A percentile compares a stretch with the other conserved stretches of the same genome.
Conservation (phyloP, 1,139 yeast genomes). For the Meyerozyma carpophila region DNA sequence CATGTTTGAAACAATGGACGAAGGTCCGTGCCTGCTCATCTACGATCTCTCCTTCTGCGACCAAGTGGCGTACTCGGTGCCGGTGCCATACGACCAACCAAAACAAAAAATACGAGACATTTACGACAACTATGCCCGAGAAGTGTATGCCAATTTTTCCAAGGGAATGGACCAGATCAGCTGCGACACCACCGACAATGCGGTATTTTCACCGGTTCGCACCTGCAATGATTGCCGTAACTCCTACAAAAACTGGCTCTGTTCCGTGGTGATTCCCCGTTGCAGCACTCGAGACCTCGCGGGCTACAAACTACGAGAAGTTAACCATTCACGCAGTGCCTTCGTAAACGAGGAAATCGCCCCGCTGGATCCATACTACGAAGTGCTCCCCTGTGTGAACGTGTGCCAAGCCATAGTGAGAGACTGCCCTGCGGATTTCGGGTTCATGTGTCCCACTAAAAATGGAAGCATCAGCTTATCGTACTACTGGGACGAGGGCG, state of each 20-base stretch:
- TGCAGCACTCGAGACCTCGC: constrained; percentile 48
- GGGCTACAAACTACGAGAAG: constrained; percentile 44
- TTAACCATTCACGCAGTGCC: constrained; percentile 55
- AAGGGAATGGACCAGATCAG: constrained; percentile 72
- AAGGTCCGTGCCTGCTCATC: constrained; percentile 63
- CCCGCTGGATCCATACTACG: constrained; percentile 65
- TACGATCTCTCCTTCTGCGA: constrained; percentile 73
- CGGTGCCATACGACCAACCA: constrained; percentile 40
- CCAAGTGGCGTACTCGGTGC: constrained; percentile 85
- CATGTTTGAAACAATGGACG: constrained; percentile 54
- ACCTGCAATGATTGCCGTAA: constrained; percentile 68
- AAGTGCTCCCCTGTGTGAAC: constrained; percentile 80
- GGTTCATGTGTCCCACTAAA: constrained; percentile 63
- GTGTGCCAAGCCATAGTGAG: constrained; percentile 74
- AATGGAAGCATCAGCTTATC: constrained; percentile 34
- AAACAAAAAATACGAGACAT: constrained; percentile 21
- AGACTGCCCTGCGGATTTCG: constrained; percentile 77
- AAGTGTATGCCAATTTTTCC: constrained; percentile 59
- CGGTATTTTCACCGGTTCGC: constrained; percentile 66
- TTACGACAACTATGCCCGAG: constrained; percentile 62
- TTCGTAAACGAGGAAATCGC: constrained; percentile 50
- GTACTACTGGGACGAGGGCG: constrained; percentile 41
- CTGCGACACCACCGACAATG: constrained; percentile 69
- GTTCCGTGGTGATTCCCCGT: constrained; percentile 86
- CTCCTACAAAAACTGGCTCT: constrained; percentile 83